phyloP scores from a whole-genome alignment of 2,329 filamentous ascomycete genomes.

The Epicoccum sorghinum region DNA sequence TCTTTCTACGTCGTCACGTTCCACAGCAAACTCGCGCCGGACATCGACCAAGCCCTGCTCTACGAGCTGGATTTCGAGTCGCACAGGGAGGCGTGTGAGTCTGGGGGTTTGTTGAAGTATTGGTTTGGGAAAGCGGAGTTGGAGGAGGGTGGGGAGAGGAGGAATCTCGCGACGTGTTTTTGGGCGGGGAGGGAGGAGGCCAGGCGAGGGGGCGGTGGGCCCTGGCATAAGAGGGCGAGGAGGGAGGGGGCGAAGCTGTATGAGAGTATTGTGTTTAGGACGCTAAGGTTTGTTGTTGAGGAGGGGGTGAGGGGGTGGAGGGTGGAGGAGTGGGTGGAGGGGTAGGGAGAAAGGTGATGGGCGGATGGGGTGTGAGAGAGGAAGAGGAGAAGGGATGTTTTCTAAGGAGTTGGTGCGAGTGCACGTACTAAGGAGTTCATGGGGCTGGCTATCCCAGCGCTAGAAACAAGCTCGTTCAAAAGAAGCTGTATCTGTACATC shows the following conservation, averaged over 20 bases:
- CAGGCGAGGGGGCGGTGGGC: constrained; percentile 64
- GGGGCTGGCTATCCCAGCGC: too few species aligned
- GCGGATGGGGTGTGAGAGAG: too few species aligned
- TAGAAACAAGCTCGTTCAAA: too few species aligned
- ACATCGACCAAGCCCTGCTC: constrained; percentile 71
- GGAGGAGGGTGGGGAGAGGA: constrained; percentile 54
- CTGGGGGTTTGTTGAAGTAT: constrained; percentile 87
- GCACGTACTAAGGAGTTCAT: too few species aligned
- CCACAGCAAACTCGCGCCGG: constrained; percentile 71
- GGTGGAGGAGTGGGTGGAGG: constrained; percentile 39
- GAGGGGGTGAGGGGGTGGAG: constrained; percentile 68
- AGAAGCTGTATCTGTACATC: too few species aligned
- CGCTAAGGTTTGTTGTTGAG: constrained; percentile 63
- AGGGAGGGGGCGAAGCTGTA: constrained; percentile 56
- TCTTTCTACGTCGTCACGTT: constrained; percentile 87
- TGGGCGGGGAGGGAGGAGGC: constrained; percentile 65
- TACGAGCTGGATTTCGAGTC: constrained; percentile 77
- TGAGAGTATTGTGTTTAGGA: constrained; percentile 50
- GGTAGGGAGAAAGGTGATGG: background rate
- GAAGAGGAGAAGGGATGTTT: too few species aligned
- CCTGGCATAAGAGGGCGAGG: constrained; percentile 62
- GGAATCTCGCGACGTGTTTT: constrained; percentile 80
- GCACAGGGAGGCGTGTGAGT: constrained; percentile 78
- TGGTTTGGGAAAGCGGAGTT: constrained; percentile 81
- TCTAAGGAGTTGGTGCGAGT: too few species aligned